Evolutionary conservation across 805 yeast genomes (phyloP).

Genomic region (Trichomonascus vanleenenianus): DNA sequence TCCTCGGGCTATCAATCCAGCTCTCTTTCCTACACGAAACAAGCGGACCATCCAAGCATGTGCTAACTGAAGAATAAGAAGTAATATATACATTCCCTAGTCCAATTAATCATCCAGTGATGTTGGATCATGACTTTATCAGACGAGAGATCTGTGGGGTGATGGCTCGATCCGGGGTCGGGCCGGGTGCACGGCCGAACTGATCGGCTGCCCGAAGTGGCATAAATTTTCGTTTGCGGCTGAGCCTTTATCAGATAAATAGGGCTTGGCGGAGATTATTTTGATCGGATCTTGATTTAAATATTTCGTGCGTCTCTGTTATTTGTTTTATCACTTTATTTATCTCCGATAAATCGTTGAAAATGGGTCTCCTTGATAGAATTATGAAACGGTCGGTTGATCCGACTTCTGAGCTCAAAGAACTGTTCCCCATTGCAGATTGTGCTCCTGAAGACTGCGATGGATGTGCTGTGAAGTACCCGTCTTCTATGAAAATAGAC

Average conservation of each 20-base stretch:
- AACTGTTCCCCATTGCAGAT: conserved; percentile 38
- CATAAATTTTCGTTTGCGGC: too few species aligned
- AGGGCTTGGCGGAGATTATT: background rate
- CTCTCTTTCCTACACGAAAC: too few species aligned
- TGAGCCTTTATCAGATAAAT: background rate
- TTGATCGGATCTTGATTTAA: background rate
- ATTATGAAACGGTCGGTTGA: conserved; percentile 4
- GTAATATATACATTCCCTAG: too few species aligned
- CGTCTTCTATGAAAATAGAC: conserved; percentile 42
- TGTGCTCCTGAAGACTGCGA: conserved; percentile 46
- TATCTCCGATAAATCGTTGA: background rate
- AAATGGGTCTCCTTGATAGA: conserved; percentile 11
- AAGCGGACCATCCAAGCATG: too few species aligned
- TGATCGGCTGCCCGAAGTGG: too few species aligned
- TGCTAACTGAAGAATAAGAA: too few species aligned
- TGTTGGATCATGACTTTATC: too few species aligned
- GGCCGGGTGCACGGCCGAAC: too few species aligned
- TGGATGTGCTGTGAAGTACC: conserved; percentile 46
- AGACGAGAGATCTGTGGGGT: too few species aligned
- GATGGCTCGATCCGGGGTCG: too few species aligned
- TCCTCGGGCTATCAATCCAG: too few species aligned
- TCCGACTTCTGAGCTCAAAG: conserved; percentile 28
- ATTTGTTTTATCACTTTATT: background rate
- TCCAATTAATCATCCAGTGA: too few species aligned
- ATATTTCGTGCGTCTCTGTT: background rate